Evolutionary conservation across 2,329 filamentous ascomycete species (phyloP), one percentile per base, ranked within the genome.

Genomic region (Fusarium pseudograminearum): DNA sequence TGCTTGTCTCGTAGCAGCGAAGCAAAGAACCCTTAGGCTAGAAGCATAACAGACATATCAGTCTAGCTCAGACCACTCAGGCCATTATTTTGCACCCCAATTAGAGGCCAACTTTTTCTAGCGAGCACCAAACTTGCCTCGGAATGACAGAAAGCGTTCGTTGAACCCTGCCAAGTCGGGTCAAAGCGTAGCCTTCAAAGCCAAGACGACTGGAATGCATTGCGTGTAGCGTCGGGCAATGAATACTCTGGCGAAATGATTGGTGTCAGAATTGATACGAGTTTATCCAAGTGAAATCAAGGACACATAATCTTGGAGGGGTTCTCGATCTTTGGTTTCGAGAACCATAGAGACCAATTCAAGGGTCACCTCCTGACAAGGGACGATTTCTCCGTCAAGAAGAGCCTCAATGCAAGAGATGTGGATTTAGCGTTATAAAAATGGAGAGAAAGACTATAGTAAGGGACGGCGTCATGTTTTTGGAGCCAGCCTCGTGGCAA

Each of bases 191-290:
- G 26, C 33, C 24, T 11, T 15, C 14, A 9, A 20, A 54, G 48
- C 48, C 55, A 55, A 65, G 61, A 38, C 15, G 38, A 42, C 60
- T 58, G 67, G 58, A 51, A 47, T 66, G 57, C 47, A 52, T 22
- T 16, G 40, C 20, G 5, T 51, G 48, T 61, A 48, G 30, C 18
- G 45, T 36, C 47, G 46, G 45, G 53, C 31, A 8, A 26, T n/a
- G 22, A 26, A 42, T 28, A 57, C 46, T 40, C 59, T 47, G 20
- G 15, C n/a, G n/a, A 28, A 22, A 24, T 24, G n/a, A 45, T 41
- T 57, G 12, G 36, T 42, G 26, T 34, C 33, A 42, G 47, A 36
- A n/a, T 28, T 30, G 26, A 28, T 28, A 20, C 18, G 15, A 16
- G 45, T 34, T 45, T 28, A 53, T 22, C 30, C 18, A 14, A 50